Conservation (phyloP, 139 green algal genomes). For the Volvox africanus region DNA sequence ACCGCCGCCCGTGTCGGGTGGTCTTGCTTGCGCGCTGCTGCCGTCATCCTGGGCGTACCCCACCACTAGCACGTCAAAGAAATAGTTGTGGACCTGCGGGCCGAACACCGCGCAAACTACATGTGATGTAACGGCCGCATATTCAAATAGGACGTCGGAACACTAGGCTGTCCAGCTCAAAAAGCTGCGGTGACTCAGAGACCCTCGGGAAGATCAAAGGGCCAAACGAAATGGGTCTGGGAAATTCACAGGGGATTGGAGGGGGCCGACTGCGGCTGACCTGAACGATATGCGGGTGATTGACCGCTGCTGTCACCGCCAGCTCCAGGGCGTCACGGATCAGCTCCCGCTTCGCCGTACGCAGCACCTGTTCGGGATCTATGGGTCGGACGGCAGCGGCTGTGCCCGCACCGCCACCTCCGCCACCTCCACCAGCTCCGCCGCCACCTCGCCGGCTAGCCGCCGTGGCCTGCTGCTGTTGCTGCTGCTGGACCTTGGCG, state of each 20-base stretch:
- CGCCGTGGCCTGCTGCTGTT: constrained; percentile 5
- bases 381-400: background rate
- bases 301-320: constrained; percentile 28
- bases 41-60: constrained; percentile 31
- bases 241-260: too few species aligned
- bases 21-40: background rate
- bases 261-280: background rate
- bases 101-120: too few species aligned
- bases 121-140: too few species aligned
- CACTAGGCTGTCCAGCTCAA: too few species aligned
- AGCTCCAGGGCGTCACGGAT: constrained; percentile 45
- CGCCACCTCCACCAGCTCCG: background rate
- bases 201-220: too few species aligned
- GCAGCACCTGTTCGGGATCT: constrained; percentile 26
- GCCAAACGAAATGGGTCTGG: too few species aligned
- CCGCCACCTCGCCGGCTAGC: background rate
- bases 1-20: background rate
- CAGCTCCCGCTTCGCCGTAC: constrained; percentile 34
- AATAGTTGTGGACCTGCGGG: constrained; percentile 45
- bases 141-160: too few species aligned
- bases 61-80: constrained; percentile 47
- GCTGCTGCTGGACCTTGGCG: constrained; percentile 37
- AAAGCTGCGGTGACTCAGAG: too few species aligned
- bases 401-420: background rate
- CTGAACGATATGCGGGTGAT: constrained; percentile 44